These are phyloP conservation scores for Rubia peregrina DNA, from an alignment of 305 asterid species.

Conservation along the genomic window DNA sequence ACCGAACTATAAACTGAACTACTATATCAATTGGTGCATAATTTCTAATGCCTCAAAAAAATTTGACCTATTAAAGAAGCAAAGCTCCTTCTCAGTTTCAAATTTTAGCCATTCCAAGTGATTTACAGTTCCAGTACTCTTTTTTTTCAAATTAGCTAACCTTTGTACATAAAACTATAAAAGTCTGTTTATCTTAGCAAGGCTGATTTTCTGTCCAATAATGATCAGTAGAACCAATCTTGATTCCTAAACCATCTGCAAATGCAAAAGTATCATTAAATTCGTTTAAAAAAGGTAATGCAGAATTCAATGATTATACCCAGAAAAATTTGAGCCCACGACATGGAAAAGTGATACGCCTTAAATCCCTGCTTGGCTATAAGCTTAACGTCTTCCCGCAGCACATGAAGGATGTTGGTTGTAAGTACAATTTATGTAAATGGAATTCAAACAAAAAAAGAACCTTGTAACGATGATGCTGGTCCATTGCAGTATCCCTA, in stretches of 20 bases:
- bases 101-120: not conserved
- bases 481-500: slow-evolving; percentile 50
- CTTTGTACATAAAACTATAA: not conserved
- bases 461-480: slow-evolving; percentile 52
- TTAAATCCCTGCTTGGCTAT: slow-evolving; percentile 43
- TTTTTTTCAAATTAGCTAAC: not conserved
- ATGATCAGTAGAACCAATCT: too few species aligned
- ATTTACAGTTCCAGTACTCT: not conserved
- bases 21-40: not conserved
- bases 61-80: not conserved
- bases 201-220: too few species aligned
- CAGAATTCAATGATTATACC: slow-evolving; percentile 20
- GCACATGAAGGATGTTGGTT: not conserved
- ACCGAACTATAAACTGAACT: too few species aligned
- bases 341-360: slow-evolving; percentile 52
- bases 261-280: too few species aligned
- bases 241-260: too few species aligned
- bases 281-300: not conserved
- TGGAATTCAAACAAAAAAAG: slow-evolving; percentile 4
- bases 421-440: slow-evolving; percentile 3
- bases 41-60: not conserved
- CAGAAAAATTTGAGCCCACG: slow-evolving; percentile 52
- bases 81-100: not conserved
- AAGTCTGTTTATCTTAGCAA: not conserved
- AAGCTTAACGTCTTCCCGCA: slow-evolving; percentile 53